Evolutionary conservation across 805 yeast species (phyloP), one percentile per base, ranked within the genome.

Genomic region (Ogataea haglerorum): DNA sequence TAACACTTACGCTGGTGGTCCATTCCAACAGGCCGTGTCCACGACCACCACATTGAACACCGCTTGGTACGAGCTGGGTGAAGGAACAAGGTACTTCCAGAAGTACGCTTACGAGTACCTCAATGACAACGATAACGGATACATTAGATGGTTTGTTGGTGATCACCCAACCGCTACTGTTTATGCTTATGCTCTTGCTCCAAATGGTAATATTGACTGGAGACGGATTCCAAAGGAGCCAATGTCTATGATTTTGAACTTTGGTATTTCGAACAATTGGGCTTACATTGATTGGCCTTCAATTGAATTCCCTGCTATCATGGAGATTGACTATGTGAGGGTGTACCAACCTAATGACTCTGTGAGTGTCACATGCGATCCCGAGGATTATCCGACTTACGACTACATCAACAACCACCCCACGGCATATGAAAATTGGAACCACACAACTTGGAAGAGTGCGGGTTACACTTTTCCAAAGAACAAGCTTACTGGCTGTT

Each of bases 191-290:
- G 85, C 96, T 0, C 67, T 91, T 43, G 84, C 86, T 43, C 96
- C 96, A 26, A 85, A 85, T 61, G 98, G 99, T 51, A 91, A 91
- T 61, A 67, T 91, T 49, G 93, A 78, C 29, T 79, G 84, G 83
- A 79, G 98, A 63, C 65, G 76, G 49, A 75, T 91, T 21, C 72
- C 93, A 16, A 82, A 84, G 60, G 99, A 91, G 59, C 98, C 98
- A 49, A 89, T 91, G 97, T 75, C 95, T 2, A 74, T 91, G 46
- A 66, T 91, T 49, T 57, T 91, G 71, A 91, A 91, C 62, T 65
- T 91, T 66, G 99, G 96, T 71, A 68, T 91, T 38, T 90, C 97
- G 12, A 84, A 82, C 55, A 84, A 80, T 45, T 91, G 98, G 98
- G 86, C 93, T 6, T 87, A 85, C 62, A 91, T 91, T 47, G 91